phyloP scores from a whole-genome alignment of 2,329 filamentous ascomycete genomes.

The Fusarium sulawesiense region DNA sequence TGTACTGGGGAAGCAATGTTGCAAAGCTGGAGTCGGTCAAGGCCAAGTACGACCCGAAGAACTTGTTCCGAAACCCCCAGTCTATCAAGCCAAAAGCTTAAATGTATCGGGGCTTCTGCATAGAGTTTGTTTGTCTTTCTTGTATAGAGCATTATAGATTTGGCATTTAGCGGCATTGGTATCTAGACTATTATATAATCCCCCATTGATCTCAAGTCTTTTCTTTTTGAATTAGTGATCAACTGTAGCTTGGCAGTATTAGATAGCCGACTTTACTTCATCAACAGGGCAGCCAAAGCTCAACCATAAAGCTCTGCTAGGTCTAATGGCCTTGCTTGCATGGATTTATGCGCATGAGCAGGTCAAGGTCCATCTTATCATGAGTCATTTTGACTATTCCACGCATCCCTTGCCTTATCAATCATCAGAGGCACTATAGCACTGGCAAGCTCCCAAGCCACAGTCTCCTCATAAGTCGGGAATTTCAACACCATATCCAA shows the following conservation, averaged over 20 bases:
- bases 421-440: slow-evolving; percentile 1
- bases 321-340: neutral
- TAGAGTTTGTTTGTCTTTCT: neutral
- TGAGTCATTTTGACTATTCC: neutral
- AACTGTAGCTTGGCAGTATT: neutral
- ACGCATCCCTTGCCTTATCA: neutral
- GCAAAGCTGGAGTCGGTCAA: slow-evolving; percentile 51
- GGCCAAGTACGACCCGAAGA: slow-evolving; percentile 50
- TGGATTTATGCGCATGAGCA: neutral
- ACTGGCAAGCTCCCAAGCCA: slow-evolving; percentile 15
- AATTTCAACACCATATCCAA: slow-evolving; percentile 15
- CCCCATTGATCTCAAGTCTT: neutral
- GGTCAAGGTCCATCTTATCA: neutral
- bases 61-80: slow-evolving; percentile 56
- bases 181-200: neutral
- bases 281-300: neutral
- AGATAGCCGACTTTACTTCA: neutral
- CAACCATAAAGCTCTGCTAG: neutral
- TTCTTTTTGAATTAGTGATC: neutral
- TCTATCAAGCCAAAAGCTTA: slow-evolving; percentile 35
- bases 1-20: slow-evolving; percentile 55
- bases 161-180: neutral
- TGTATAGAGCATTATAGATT: neutral
- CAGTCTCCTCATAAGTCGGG: neutral
- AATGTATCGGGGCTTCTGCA: accelerated